Evolutionary conservation across 2,329 filamentous ascomycete species (phyloP), one percentile per base, ranked within the genome.

Genomic region (Aspergillus sp.): DNA sequence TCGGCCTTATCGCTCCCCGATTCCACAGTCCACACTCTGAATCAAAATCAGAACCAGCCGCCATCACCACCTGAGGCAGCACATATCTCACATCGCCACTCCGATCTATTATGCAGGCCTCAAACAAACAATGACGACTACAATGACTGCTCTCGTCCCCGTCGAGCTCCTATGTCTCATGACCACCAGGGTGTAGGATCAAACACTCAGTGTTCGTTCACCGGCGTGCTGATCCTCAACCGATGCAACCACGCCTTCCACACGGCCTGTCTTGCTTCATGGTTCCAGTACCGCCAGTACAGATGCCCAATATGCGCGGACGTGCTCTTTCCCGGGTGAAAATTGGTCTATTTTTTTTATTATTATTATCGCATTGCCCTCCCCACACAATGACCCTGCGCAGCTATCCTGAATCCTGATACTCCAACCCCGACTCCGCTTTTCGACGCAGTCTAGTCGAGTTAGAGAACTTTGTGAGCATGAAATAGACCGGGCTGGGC

Each of bases 211-310:
- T 4, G 9, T n/a, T 20, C 45, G 24, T n/a, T 34, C 45, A 33
- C 24, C 24, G 22, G 39, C 40, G 44, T 54, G 42, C 50, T 70
- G 34, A 60, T 72, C n/a, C 52, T 72, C 19, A 70, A 62, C 20
- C 62, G 62, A 37, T 72, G 70, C 52, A 64, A 66, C 47, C 69
- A 72, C 52, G 66, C 64, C 24, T 72, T 72, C 34, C 70, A 72
- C 41, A 46, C 63, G 2, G 42, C 57, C 2, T 72, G 70, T 63
- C 60, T 72, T 17, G 64, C 61, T 12, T 67, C 68, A 39, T 72
- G 68, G 69, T 68, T 70, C 54, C 59, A 68, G 51, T 68, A 70
- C 52, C 61, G 63, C 24, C 65, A 60, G 42, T 70, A 69, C 52
- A 64, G 58, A 15, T 72, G 70, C 54, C 70, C 70, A 33, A 64